Base-by-base conservation (phyloP, 75 land plant species). In the Ceratopteris richardii region DNA sequence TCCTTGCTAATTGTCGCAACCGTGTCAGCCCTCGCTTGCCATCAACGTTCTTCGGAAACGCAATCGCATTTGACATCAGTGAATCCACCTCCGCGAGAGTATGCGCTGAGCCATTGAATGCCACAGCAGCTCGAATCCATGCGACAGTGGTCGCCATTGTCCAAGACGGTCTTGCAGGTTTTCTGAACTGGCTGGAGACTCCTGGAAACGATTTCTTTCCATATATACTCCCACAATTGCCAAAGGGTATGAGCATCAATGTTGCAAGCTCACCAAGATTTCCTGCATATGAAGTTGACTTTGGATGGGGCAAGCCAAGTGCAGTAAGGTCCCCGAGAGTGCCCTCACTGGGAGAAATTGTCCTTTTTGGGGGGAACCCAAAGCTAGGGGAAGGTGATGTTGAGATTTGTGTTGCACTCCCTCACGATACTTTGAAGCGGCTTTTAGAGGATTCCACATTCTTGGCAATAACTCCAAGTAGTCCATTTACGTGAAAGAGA, bases 251-350 rank as follows among this genome's bases (percentile, higher is more conserved):
- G 29, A 18, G 57, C 29, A 19, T 29, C 31, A 23, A 31, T 18
- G 75, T 85, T 81, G 84, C 76, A 3, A 81, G 82, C 54, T 85
- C 89, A 1, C 79, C 83, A 0, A 50, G 80, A 50, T 85, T 85
- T 36, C 85, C 84, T 0, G 73, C 81, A 77, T 85, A 81, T 63
- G 67, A 81, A 1, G 76, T 76, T 42, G 85, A 85, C 51, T 79
- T 81, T 47, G 89, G 89, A 21, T 85, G 89, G 89, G 88, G 85
- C 2, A 33, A 60, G 27, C 80, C 89, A 0, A 1, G 76, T 48
- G 85, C 80, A 30, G 68, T 82, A 5, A 36, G 59, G 40, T 74
- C 80, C 13, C 78, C 78, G 37, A 85, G 81, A 60, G 82, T 81
- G 55, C 79, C 81, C 46, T 85, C 79, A 4, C 77, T 81, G 54